These are phyloP conservation scores for Tetraselmis striata DNA, from an alignment of 139 green algal genomes.

Conservation along the genomic window DNA sequence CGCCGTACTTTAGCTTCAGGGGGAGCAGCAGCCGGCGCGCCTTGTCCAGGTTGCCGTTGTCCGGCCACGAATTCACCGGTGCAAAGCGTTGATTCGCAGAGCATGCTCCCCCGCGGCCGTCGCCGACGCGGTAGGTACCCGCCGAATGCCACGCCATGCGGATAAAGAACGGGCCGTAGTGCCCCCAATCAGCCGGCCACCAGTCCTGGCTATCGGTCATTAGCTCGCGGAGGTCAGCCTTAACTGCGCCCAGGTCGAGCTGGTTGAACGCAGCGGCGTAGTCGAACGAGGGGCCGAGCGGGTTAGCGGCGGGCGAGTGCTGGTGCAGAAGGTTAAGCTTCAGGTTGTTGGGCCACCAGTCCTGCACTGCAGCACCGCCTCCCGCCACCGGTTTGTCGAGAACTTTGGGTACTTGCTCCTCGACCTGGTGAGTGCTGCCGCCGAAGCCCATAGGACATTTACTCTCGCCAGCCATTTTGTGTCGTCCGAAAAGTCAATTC, in stretches of 20 bases:
- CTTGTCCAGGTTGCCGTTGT: slow-evolving; percentile 41
- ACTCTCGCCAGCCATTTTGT: too few species aligned
- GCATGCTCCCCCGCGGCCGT: slow-evolving; percentile 13
- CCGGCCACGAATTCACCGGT: slow-evolving; percentile 14
- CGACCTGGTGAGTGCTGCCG: too few species aligned
- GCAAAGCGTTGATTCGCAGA: slow-evolving; percentile 9
- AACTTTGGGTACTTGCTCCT: too few species aligned
- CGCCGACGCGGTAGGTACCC: slow-evolving; percentile 11
- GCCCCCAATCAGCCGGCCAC: slow-evolving; percentile 37
- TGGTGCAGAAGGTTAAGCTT: background rate
- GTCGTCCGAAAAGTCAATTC: too few species aligned
- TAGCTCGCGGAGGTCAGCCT: slow-evolving; percentile 15
- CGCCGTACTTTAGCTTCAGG: slow-evolving; percentile 34
- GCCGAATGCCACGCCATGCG: slow-evolving; percentile 34
- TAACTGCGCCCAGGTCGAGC: slow-evolving; percentile 5
- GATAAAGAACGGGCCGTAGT: slow-evolving; percentile 32
- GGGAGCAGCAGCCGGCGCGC: slow-evolving; percentile 26
- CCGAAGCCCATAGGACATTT: too few species aligned
- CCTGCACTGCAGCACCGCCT: background rate
- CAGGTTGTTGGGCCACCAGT: background rate
- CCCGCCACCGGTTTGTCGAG: background rate
- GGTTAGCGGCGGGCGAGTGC: background rate
- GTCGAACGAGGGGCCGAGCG: background rate
- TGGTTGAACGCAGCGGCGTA: background rate
- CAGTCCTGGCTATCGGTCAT: slow-evolving; percentile 17